Base-by-base conservation (phyloP, 306 rosid genomes). In the Ormosia emarginata region DNA sequence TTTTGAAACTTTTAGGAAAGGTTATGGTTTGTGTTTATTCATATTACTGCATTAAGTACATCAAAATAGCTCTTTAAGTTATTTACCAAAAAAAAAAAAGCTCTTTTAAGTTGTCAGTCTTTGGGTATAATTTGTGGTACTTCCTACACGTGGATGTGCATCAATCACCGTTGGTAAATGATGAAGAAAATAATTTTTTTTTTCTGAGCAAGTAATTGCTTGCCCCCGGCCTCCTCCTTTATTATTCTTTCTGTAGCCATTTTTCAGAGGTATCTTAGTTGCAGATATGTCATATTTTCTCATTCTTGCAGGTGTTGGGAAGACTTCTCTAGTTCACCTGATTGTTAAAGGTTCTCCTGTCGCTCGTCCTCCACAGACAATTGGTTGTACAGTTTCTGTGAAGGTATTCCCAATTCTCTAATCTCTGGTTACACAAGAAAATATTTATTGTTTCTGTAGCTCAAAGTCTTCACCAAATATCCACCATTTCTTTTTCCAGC, bases 361-460 rank as follows among this genome's bases (percentile, higher is more conserved):
- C 5, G 69, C 87, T 67, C 93, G 88, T 56, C 94, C 97, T 89
- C 43, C 93, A 41, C 99, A 91, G 79, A 93, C 99, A 74, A 84
- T 96, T 69, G 99, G 99, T 49, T 96, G 99, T 90, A 83, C 97
- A 56, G 97, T 96, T 83, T 91, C 85, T 76, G 97, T 92, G 74
- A 92, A 90, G 97, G 99, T 96, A 79, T 58, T 36, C 5, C 53
- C 17, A 55, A 4, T 40, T 40, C 15, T 47, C 53, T 47, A 12
- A 47, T 85, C 33, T 56, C 58, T 44, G 69, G 39, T 62, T 77
- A 44, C 49, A 4, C 9, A 11, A 52, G 67, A 53, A 77, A 47
- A 61, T 67, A 10, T 50, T 69, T 78, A 50, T 15, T 56, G 47
- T 61, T 82, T 67, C 32, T 72, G 71, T 33, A 49, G 11, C 81